phyloP scores from a whole-genome alignment of 805 yeast species.

The Wickerhamiella kurtzmanii region DNA sequence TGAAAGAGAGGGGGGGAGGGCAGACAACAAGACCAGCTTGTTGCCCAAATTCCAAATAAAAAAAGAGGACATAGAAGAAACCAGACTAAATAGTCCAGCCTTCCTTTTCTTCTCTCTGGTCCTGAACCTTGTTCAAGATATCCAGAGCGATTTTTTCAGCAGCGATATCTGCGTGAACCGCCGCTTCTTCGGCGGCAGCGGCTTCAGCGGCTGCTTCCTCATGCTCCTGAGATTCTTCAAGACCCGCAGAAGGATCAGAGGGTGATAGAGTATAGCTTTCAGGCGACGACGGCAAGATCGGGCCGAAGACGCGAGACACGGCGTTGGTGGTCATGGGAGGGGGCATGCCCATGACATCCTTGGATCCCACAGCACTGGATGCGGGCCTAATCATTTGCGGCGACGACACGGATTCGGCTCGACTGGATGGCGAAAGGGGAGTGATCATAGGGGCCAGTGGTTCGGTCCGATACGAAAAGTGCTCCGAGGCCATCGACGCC shows the following conservation, averaged over 20 bases:
- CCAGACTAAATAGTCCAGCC: not conserved
- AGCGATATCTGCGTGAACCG: conserved; percentile 13
- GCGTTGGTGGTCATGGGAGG: not conserved
- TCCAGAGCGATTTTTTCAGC: conserved; percentile 27
- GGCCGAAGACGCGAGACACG: not conserved
- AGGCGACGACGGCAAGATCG: conserved; percentile 11
- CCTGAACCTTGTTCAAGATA: conserved; percentile 22
- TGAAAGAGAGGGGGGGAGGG: not conserved
- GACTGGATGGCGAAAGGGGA: not conserved
- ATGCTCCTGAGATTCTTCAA: not conserved
- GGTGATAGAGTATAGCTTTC: conserved; percentile 1
- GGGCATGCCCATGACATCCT: not conserved
- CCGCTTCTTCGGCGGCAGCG: too few relatives aligned
- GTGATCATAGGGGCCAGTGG: not conserved
- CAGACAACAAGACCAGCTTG: not conserved
- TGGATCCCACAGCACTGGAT: not conserved
- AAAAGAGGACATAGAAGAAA: too few relatives aligned
- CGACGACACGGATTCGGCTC: not conserved
- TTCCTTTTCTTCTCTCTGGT: not conserved
- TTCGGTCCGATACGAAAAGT: not conserved
- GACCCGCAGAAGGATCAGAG: not conserved
- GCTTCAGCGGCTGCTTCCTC: conserved; percentile 8
- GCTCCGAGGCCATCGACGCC: not conserved
- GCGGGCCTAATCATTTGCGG: not conserved
- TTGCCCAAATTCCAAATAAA: too few relatives aligned